These are phyloP conservation scores for Wickerhamomyces bisporus DNA, from an alignment of 805 yeast species.

Conservation along the genomic window DNA sequence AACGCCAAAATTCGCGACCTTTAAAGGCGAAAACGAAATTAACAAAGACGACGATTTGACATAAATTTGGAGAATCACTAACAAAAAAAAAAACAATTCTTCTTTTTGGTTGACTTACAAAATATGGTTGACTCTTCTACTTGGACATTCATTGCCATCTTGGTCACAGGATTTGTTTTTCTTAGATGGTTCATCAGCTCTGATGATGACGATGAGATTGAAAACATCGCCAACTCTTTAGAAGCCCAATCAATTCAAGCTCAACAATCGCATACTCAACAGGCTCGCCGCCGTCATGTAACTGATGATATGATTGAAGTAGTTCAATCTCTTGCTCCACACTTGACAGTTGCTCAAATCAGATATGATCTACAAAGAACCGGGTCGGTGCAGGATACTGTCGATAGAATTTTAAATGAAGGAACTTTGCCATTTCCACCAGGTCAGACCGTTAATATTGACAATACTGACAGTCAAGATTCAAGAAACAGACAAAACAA, in stretches of 20 bases:
- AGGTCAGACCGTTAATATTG: constrained; percentile 18
- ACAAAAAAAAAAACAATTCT: no score
- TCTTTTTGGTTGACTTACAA: no score
- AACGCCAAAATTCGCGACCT: no score
- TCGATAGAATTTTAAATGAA: constrained; percentile 60
- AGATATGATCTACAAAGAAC: constrained; percentile 66
- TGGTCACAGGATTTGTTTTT: constrained; percentile 51
- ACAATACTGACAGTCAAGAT: constrained; percentile 10
- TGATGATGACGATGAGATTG: constrained; percentile 31
- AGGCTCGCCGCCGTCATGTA: constrained; percentile 33
- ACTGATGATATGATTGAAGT: constrained; percentile 76
- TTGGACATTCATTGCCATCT: constrained; percentile 40
- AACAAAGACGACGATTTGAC: no score
- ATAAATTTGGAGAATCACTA: no score
- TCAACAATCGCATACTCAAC: constrained; percentile 6
- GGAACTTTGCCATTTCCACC: constrained; percentile 59
- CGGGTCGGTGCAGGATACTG: constrained; percentile 77
- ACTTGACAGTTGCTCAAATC: constrained; percentile 63
- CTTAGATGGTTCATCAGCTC: constrained; percentile 64
- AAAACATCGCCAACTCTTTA: constrained; percentile 9
- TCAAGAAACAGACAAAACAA: constrained; percentile 17
- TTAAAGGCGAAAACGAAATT: no score
- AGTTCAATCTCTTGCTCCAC: constrained; percentile 80
- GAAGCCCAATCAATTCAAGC: constrained; percentile 5
- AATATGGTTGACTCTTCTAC: constrained; percentile 47